Base-by-base conservation (phyloP, 768 basidiomycete genomes). In the Pleurotus tuber-regium region DNA sequence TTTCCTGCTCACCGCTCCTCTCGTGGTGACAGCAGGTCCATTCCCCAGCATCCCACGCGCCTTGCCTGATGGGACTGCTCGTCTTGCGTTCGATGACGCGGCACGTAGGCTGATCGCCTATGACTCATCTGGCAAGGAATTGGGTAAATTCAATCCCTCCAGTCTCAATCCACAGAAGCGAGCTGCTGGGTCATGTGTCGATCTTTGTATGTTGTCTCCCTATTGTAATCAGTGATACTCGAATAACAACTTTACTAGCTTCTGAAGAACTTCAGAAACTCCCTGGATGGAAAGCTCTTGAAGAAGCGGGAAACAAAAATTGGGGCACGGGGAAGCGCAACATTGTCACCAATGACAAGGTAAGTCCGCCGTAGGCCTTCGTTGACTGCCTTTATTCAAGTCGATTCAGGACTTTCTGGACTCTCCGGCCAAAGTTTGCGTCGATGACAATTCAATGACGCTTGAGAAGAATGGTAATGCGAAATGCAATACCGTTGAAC, bases 301-400 rank as follows among this genome's bases (percentile, higher is more conserved):
- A 51, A 30, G 39, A n/a, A 1, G 7, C 8, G 4, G 50, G 39
- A 1, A 43, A 42, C n/a, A 28, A 28, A 19, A 41, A 43, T 43
- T 51, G 50, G 50, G 50, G 50, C 5, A 51, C 4, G 10, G 40
- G 40, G 18, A 33, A 18, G 4, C 42, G 42, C 4, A 51, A 51
- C 16, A 43, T 51, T 16, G 50, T 51, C 16, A 51, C 50, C 16
- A 51, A 51, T 26, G 50, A 51, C 28, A 51, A 42, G 41, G 41
- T 42, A 42, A 8, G 41, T n/a, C n/a, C 41, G 9, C 41, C 16
- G 1, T 24, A 24, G 7, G 7, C 11, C 26, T 9, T 6, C 11
- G 8, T 40, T 40, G 12, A 9, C 8, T 40, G 18, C 8, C 21
- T 19, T 40, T 42, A 25, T 42, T 7, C 2, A 24, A 12, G 41